Percentiles rank a stretch among this genome's conserved stretches.
Evolutionary conservation across 495 filamentous ascomycete species (phyloP).

Genomic region (Lentithecium fluviatile): DNA sequence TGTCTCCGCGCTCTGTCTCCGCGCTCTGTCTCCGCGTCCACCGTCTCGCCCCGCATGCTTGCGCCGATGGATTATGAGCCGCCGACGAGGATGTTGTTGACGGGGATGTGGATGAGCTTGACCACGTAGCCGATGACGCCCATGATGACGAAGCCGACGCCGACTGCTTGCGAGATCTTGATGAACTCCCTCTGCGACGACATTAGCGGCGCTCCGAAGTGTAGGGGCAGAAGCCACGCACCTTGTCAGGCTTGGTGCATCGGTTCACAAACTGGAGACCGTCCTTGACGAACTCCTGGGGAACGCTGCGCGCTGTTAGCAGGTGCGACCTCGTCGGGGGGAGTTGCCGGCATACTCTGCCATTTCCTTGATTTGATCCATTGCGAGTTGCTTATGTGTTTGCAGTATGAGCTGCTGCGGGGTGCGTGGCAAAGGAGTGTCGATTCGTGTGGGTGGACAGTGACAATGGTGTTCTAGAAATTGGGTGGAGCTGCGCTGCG

Average conservation of each 20-base stretch:
- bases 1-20: not conserved
- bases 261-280: constrained; percentile 77
- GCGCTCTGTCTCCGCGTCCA: not conserved
- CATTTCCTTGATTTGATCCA: constrained; percentile 69
- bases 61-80: constrained; percentile 51
- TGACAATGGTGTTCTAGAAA: constrained; percentile 17
- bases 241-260: constrained; percentile 82
- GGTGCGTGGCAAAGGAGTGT: constrained; percentile 46
- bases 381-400: constrained; percentile 5
- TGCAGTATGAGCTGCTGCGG: not conserved
- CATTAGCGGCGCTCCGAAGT: too few species aligned
- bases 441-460: constrained; percentile 24
- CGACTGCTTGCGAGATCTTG: constrained; percentile 90
- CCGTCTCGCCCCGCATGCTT: not conserved
- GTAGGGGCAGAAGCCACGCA: too few species aligned
- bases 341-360: constrained; percentile 23
- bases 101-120: constrained; percentile 86
- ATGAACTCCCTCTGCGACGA: constrained; percentile 61
- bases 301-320: constrained; percentile 64
- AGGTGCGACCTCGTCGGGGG: not conserved
- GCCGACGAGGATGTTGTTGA: constrained; percentile 80
- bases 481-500: not conserved
- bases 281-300: constrained; percentile 77
- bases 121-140: constrained; percentile 85
- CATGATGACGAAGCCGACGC: constrained; percentile 87